phyloP scores from a whole-genome alignment of 2,329 filamentous ascomycete species.

The Botrytis tulipae region DNA sequence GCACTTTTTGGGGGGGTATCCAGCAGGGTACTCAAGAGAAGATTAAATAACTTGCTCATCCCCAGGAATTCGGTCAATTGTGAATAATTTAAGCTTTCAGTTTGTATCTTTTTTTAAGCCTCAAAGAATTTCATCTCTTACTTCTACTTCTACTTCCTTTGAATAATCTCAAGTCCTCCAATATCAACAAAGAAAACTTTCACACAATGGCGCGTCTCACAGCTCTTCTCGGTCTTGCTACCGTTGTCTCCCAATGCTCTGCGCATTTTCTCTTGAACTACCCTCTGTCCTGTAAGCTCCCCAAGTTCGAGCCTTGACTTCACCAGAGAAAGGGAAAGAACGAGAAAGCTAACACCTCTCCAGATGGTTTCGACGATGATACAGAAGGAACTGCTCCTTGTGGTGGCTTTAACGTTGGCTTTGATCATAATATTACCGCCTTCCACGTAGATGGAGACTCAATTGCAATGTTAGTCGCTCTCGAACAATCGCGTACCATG shows the following conservation, averaged over 20 bases:
- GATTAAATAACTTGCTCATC: conserved; percentile 16
- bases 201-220: conserved; percentile 19
- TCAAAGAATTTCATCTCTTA: background rate
- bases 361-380: conserved; percentile 49
- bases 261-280: conserved; percentile 57
- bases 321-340: background rate
- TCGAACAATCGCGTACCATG: background rate
- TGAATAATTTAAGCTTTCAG: background rate
- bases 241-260: conserved; percentile 36
- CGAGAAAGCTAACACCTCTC: conserved; percentile 3
- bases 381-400: conserved; percentile 50
- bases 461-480: conserved; percentile 40
- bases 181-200: background rate
- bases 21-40: background rate
- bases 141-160: background rate
- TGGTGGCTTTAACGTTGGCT: conserved; percentile 52
- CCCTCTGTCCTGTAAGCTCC: conserved; percentile 42
- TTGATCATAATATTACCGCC: conserved; percentile 50
- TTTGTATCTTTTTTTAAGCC: background rate
- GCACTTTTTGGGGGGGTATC: background rate
- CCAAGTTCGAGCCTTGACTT: background rate
- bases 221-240: conserved; percentile 21
- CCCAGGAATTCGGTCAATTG: background rate
- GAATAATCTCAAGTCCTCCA: background rate
- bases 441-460: conserved; percentile 59